Percentiles rank a stretch among this genome's conserved stretches.
Conservation (phyloP, 2,329 filamentous ascomycete genomes). For the Diplodia scrobiculata region DNA sequence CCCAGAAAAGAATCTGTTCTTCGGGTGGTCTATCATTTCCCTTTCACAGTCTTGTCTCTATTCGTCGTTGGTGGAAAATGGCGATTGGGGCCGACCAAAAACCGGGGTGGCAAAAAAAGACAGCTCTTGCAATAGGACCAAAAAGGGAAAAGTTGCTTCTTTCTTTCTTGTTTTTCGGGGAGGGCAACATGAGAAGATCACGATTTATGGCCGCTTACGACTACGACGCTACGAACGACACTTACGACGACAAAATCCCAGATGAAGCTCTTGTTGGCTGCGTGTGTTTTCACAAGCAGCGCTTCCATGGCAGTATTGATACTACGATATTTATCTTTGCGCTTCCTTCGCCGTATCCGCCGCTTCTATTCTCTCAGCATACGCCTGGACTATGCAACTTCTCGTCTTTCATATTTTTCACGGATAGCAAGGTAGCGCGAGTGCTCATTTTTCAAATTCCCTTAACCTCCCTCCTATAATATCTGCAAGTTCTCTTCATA, state of each 20-base stretch:
- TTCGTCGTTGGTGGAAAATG: background rate
- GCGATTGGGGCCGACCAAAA: constrained; percentile 4
- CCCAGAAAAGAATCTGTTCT: background rate
- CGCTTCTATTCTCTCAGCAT: background rate
- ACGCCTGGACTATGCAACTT: background rate
- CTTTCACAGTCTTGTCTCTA: constrained; percentile 6
- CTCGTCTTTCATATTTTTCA: background rate
- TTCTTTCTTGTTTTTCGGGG: background rate
- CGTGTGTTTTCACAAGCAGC: background rate
- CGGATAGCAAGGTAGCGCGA: background rate
- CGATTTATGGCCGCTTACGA: constrained; percentile 15
- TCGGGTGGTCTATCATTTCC: constrained; percentile 5
- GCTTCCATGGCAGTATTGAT: background rate
- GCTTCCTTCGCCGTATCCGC: background rate
- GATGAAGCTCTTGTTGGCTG: background rate
- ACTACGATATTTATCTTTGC: background rate
- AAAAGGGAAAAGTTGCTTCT: constrained; percentile 19
- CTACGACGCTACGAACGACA: constrained; percentile 15
- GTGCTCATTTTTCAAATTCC: background rate
- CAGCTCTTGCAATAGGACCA: constrained; percentile 16
- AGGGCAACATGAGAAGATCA: constrained; percentile 11
- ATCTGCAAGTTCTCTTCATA: background rate
- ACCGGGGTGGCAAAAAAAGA: constrained; percentile 11
- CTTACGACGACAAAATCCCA: background rate
- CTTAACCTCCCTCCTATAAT: background rate